Base-by-base conservation (phyloP, 768 basidiomycete genomes). In the Neoboletus subvelutipes region DNA sequence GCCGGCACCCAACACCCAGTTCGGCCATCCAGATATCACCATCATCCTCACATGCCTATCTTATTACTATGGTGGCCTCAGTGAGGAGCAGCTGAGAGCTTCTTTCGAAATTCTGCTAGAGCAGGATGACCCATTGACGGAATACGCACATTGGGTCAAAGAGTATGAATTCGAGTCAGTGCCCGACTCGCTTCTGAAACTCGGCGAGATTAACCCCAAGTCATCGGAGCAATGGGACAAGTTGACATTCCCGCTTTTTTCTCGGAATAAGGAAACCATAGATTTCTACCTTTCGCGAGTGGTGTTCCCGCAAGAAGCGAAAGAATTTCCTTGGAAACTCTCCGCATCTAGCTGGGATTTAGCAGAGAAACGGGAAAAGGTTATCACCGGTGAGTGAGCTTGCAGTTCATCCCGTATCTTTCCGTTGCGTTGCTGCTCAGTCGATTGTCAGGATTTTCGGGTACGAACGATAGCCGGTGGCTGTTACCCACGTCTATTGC, bases 391-490 rank as follows among this genome's bases (percentile, higher is more conserved):
- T 51, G 41, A 60, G 41, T 10, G 4, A 29, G 1, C 29, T 6
- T 9, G 29, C 1, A 9, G 29, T 29, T 15, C 26, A 40, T 29
- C 2, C 11, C 7, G 1, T 13, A 7, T 24, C 22, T 0, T 1
- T 17, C 9, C 5, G 10, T 5, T 45, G 4, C 2, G 4, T 15
- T 6, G n/a, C 29, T 57, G 2, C n/a, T n/a, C n/a, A 46, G 13
- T 0, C 0, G 9, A 17, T 0, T 0, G 10, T 29, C 59, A 56
- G 76, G 76, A 5, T 77, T 77, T 55, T 77, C 75, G 20, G 76
- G 76, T 0, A 77, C 75, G 0, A 75, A 76, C 12, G 76, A 76
- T 45, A 54, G 63, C 0, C 71, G 61, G 12, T 80, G 80, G 54
- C 62, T 68, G 17, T 50, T 75, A 5, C 76, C 76, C 1, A 58